Percentiles rank a stretch among this genome's conserved stretches.
Evolutionary conservation across 345 rosid species (phyloP).

Genomic region (Punica granatum): DNA sequence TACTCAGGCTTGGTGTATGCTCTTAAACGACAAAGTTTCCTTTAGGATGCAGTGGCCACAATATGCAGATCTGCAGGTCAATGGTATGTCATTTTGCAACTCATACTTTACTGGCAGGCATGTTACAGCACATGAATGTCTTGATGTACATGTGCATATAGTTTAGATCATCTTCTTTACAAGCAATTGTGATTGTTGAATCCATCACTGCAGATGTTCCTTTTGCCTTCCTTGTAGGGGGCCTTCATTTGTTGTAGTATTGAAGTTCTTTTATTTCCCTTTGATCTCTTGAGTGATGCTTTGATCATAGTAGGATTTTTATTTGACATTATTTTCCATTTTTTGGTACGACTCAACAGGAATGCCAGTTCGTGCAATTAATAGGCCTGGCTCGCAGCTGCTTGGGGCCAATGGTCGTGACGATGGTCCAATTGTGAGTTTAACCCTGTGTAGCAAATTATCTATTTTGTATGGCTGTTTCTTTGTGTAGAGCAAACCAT

Average conservation of each 20-base stretch:
- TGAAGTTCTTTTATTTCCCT: background rate
- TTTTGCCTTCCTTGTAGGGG: background rate
- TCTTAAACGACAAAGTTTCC: slow-evolving; percentile 88
- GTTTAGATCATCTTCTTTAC: background rate
- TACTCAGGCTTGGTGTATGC: slow-evolving; percentile 96
- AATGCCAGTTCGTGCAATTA: slow-evolving; percentile 63
- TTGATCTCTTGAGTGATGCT: background rate
- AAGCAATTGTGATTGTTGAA: background rate
- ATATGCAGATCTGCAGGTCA: slow-evolving; percentile 77
- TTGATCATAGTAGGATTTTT: background rate
- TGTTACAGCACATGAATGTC: no score
- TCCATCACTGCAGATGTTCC: background rate
- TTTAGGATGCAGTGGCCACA: slow-evolving; percentile 99
- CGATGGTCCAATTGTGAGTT: slow-evolving; percentile 89
- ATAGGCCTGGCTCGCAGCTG: slow-evolving; percentile 84
- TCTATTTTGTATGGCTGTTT: background rate
- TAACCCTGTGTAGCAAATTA: background rate
- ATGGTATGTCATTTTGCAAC: slow-evolving; percentile 48
- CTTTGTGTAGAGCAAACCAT: no score
- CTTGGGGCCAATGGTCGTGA: slow-evolving; percentile 96
- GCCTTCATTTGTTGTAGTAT: background rate
- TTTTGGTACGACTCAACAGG: slow-evolving; percentile 27
- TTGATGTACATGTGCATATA: background rate
- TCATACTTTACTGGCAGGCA: background rate
- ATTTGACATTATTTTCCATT: background rate